Percentiles rank a stretch among this genome's conserved stretches.
phyloP scores from a whole-genome alignment of 176 grass and related monocot genomes.

The Hordeum marinum region DNA sequence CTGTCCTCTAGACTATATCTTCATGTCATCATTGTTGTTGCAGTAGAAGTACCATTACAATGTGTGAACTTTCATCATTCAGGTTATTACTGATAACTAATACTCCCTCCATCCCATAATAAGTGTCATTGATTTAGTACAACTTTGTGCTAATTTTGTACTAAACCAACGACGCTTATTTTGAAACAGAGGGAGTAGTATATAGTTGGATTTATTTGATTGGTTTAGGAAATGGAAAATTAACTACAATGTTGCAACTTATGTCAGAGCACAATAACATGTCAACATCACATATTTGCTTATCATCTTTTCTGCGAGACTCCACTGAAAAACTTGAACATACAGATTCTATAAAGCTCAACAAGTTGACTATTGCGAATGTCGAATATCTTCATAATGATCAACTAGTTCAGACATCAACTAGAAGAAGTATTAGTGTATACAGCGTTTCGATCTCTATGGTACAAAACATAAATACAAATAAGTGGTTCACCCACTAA shows the following conservation, averaged over 20 bases:
- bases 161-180: too few relatives aligned
- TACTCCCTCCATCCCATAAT: too few relatives aligned
- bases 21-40: slow-evolving; percentile 86
- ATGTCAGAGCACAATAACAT: not conserved
- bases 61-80: not conserved
- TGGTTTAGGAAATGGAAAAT: slow-evolving; percentile 11
- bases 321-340: not conserved
- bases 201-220: not conserved
- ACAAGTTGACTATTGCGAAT: not conserved
- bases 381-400: not conserved
- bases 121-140: too few relatives aligned
- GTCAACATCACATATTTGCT: not conserved
- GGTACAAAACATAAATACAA: too few relatives aligned
- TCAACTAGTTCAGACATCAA: too few relatives aligned
- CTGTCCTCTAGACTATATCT: slow-evolving; percentile 84
- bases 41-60: slow-evolving; percentile 4
- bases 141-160: too few relatives aligned
- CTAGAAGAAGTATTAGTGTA: too few relatives aligned
- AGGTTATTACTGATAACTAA: not conserved
- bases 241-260: not conserved
- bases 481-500: too few relatives aligned
- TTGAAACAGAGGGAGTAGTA: not conserved
- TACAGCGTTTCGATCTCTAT: too few relatives aligned
- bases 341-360: not conserved
- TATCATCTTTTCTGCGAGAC: not conserved